Conservation (phyloP, 768 basidiomycete species). For the Tulasnella sp. region DNA sequence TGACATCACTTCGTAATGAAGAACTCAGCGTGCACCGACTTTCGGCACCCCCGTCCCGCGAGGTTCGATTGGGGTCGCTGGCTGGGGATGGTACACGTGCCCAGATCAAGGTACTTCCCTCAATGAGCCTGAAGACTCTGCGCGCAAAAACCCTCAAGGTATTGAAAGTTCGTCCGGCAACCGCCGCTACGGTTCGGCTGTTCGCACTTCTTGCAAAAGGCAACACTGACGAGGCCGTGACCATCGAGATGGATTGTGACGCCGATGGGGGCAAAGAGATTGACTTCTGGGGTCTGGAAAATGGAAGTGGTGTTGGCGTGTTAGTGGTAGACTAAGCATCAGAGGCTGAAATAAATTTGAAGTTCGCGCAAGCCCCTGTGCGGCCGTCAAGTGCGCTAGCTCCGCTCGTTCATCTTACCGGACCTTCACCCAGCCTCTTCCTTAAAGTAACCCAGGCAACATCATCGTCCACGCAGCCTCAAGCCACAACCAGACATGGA, state of each 20-base stretch:
- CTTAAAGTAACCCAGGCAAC: not conserved
- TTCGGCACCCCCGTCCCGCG: slow-evolving; percentile 33
- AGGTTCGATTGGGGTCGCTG: slow-evolving; percentile 26
- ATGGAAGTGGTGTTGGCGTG: slow-evolving; percentile 31
- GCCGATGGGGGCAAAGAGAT: slow-evolving; percentile 50
- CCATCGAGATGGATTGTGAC: slow-evolving; percentile 46
- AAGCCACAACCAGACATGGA: slow-evolving; percentile 35
- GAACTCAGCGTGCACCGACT: slow-evolving; percentile 52
- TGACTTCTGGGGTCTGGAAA: slow-evolving; percentile 70
- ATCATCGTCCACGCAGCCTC: not conserved
- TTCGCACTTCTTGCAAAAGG: slow-evolving; percentile 52
- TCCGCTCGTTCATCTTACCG: slow-evolving; percentile 4
- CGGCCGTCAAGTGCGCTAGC: not conserved
- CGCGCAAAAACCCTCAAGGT: slow-evolving; percentile 60
- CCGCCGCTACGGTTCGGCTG: slow-evolving; percentile 38
- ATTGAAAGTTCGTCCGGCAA: slow-evolving; percentile 34
- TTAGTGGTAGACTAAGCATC: slow-evolving; percentile 1
- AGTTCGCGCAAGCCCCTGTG: slow-evolving; percentile 11
- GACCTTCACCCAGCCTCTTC: not conserved
- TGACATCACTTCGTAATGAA: slow-evolving; percentile 52
- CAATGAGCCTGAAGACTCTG: slow-evolving; percentile 62
- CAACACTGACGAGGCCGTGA: slow-evolving; percentile 27
- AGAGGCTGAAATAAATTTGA: slow-evolving; percentile 19
- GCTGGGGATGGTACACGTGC: not conserved
- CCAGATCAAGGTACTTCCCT: slow-evolving; percentile 56